Evolutionary conservation across 2,329 filamentous ascomycete genomes (phyloP).

Genomic region (Ophidiomyces ophidiicola): DNA sequence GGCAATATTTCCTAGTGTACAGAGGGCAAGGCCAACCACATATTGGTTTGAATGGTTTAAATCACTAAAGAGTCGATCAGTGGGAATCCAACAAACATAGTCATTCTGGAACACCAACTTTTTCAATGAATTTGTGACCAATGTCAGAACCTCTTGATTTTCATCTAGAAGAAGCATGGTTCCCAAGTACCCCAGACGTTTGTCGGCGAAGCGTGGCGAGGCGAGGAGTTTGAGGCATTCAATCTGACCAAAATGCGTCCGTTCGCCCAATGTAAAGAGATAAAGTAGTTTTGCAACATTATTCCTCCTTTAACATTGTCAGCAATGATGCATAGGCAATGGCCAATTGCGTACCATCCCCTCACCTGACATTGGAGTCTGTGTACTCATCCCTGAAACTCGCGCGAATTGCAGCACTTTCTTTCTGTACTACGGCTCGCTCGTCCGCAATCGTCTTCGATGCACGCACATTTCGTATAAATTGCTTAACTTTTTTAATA

Average conservation of each 20-base stretch:
- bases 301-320: conserved; percentile 57
- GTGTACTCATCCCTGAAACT: conserved; percentile 96
- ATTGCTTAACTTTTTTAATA: conserved; percentile 72
- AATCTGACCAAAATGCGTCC: conserved; percentile 97
- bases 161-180: conserved; percentile 94
- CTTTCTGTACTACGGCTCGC: conserved; percentile 94
- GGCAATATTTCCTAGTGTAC: conserved; percentile 93
- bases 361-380: conserved; percentile 78
- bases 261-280: conserved; percentile 91
- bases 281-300: conserved; percentile 98
- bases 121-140: conserved; percentile 95
- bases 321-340: not conserved
- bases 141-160: conserved; percentile 92
- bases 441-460: conserved; percentile 99
- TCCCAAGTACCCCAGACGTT: conserved; percentile 85
- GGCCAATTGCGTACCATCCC: conserved; percentile 13
- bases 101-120: conserved; percentile 51
- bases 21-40: conserved; percentile 89
- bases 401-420: conserved; percentile 92
- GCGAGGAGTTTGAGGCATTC: conserved; percentile 96
- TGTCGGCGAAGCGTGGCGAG: conserved; percentile 94
- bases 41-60: conserved; percentile 97
- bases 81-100: no score
- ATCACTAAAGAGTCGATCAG: conserved; percentile 50
- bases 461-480: conserved; percentile 96